A percentile compares a stretch with the other conserved stretches of the same genome.
phyloP scores from a whole-genome alignment of 23 red algal species.

The Gracilaria vermiculophylla region DNA sequence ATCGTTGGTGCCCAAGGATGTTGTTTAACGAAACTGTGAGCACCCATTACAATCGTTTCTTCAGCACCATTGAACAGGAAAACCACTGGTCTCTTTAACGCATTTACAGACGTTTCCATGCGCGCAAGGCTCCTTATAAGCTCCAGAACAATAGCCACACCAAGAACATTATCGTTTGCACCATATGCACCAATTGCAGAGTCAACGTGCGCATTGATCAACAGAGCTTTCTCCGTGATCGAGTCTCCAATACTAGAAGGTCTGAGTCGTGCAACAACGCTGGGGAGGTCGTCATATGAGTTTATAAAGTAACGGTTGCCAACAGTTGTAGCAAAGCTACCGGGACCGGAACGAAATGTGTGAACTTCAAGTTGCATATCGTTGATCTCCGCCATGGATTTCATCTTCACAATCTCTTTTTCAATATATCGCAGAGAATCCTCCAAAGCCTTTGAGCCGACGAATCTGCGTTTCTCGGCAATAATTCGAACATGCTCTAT shows the following conservation, averaged over 20 bases:
- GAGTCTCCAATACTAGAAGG: neutral
- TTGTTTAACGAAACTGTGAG: constrained; percentile 81
- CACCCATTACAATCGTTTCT: constrained; percentile 79
- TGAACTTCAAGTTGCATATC: constrained; percentile 29
- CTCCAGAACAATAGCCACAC: constrained; percentile 76
- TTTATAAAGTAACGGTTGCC: constrained; percentile 10
- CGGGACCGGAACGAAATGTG: constrained; percentile 35
- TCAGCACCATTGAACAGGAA: constrained; percentile 97
- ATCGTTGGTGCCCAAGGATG: constrained; percentile 66
- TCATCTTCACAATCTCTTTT: neutral
- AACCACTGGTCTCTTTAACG: constrained; percentile 44
- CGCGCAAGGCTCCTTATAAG: constrained; percentile 34
- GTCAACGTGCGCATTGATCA: constrained; percentile 90
- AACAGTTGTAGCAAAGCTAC: constrained; percentile 12
- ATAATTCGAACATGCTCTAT: constrained; percentile 32
- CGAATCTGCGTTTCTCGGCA: constrained; percentile 13
- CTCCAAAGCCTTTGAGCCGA: constrained; percentile 36
- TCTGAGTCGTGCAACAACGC: constrained; percentile 48
- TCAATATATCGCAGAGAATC: constrained; percentile 35
- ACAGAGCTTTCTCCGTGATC: constrained; percentile 46
- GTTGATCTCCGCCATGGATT: neutral
- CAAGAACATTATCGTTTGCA: constrained; percentile 71
- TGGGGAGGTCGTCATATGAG: constrained; percentile 43
- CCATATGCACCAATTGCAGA: constrained; percentile 82
- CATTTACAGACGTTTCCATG: neutral